Base-by-base conservation (phyloP, 345 rosid genomes). In the Lumnitzera littorea region DNA sequence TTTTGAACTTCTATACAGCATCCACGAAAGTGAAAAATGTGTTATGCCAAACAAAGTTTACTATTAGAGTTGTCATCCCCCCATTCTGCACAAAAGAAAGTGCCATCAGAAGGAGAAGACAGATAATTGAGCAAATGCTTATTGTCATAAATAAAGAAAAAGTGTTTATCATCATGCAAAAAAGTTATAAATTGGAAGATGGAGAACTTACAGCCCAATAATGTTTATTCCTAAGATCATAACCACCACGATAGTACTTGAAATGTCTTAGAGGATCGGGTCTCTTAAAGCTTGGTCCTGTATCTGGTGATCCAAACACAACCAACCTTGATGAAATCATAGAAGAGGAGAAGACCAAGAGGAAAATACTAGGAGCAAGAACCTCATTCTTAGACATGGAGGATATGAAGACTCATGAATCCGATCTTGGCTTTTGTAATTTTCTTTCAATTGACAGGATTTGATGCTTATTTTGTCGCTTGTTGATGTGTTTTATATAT, bases 121-220 rank as follows among this genome's bases (percentile, higher is more conserved):
- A 36, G 43, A 36, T 3, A 36, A 36, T 20, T 20, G 20, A 20
- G 7, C 43, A 36, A 36, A 36, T 36, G 43, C 11, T 36, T 9
- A 36, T 9, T 5, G 7, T 36, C 43, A 36, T 36, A 36, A 24
- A 67, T 65, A 53, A 74, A 57, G 11, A 62, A 50, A 10, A 17
- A 25, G 14, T 16, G 12, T 23, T 58, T 53, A 49, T 49, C 12
- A 12, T 49, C 51, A 49, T 49, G 16, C 16, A 49, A 4, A 11
- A 12, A n/a, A 49, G 15, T 20, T 20, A 12, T 4, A 49, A 49
- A 49, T 49, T 49, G 5, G 15, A 50, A 50, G 48, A 8, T 51
- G 12, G 0, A 31, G 25, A 17, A 15, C 96, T 77, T 66, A 89
- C 92, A 15, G 87, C 80, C 92, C 86, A 86, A 11, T 86, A 89